phyloP scores from a whole-genome alignment of 2,329 filamentous ascomycete species.

The Basipetospora chlamydospora region DNA sequence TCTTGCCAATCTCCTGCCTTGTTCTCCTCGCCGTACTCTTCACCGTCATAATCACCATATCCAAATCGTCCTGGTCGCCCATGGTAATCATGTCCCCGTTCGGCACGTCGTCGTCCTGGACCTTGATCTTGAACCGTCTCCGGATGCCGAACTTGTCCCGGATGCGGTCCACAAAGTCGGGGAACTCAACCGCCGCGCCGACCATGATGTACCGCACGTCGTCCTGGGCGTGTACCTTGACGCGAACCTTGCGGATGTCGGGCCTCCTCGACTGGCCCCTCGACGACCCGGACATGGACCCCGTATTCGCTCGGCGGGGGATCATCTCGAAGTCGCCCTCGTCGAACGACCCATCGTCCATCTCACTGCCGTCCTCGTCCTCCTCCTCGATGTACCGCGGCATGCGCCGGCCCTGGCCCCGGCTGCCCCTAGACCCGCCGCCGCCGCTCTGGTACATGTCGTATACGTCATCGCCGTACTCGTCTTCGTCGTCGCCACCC shows the following conservation, averaged over 20 bases:
- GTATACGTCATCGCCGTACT: conserved; percentile 58
- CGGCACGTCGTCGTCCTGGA: conserved; percentile 62
- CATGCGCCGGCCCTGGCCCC: conserved; percentile 26
- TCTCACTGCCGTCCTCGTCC: conserved; percentile 59
- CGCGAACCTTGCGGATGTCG: conserved; percentile 63
- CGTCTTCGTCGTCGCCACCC: conserved; percentile 39
- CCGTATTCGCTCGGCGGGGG: conserved; percentile 28
- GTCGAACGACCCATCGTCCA: conserved; percentile 56
- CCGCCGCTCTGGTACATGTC: conserved; percentile 37
- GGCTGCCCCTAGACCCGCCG: conserved; percentile 26
- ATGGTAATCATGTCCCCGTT: conserved; percentile 91
- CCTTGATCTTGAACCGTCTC: conserved; percentile 74
- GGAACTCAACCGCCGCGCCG: conserved; percentile 54
- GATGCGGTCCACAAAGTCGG: conserved; percentile 64
- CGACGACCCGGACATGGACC: conserved; percentile 32
- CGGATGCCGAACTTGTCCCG: conserved; percentile 73
- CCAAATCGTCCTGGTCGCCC: conserved; percentile 89
- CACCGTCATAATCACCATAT: conserved; percentile 64
- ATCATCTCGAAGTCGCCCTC: conserved; percentile 73
- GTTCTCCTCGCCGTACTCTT: conserved; percentile 58
- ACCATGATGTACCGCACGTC: conserved; percentile 93
- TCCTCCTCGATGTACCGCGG: conserved; percentile 63
- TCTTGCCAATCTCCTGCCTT: conserved; percentile 71
- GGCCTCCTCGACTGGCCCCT: conserved; percentile 44
- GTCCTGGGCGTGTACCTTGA: conserved; percentile 78